Base-by-base conservation (phyloP, 805 yeast genomes). In the Zygosaccharomyces bisporus region DNA sequence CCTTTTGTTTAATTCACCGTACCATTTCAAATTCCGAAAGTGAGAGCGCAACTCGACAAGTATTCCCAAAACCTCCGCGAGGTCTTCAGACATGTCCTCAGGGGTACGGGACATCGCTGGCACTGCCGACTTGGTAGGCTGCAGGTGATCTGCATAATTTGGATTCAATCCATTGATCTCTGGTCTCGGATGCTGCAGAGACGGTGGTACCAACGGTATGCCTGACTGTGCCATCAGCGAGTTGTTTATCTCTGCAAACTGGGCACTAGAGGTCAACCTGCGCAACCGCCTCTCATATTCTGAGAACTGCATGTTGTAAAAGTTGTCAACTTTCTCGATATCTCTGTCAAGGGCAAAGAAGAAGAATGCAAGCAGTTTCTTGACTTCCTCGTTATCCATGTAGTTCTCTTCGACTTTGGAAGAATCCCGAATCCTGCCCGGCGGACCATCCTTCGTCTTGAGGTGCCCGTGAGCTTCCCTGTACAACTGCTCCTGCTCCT, bases 21-120 rank as follows among this genome's bases (percentile, higher is more conserved):
- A 90, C 96, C 97, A 91, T 63, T 86, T 89, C 60, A 90, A 71
- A 64, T 89, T 89, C 45, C 96, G 74, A 49, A 85, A 78, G 47
- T 80, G 79, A 13, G 83, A 74, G 37, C 95, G 74, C 43, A 88
- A 70, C 62, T 89, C 96, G 17, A 88, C 70, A 30, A 90, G 67
- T 14, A 88, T 81, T 17, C 77, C 79, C 23, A 79, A 65, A 27
- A 83, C 68, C 53, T 84, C 90, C 39, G 79, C 83, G 1, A 72
- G 44, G 21, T 75, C 71, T 45, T 83, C 88, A 4, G 50, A 39
- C 7, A 53, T 45, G 27, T 56, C 57, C 23, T 49, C 43, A 4
- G 49, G 36, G 12, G 34, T 39, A 13, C 41, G 41, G 14, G 51
- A 25, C 8, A 46, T 37, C 4, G 39, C 21, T 16, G 45, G 38